phyloP scores from a whole-genome alignment of 495 filamentous ascomycete species.

The Trichodelitschia bisporula region DNA sequence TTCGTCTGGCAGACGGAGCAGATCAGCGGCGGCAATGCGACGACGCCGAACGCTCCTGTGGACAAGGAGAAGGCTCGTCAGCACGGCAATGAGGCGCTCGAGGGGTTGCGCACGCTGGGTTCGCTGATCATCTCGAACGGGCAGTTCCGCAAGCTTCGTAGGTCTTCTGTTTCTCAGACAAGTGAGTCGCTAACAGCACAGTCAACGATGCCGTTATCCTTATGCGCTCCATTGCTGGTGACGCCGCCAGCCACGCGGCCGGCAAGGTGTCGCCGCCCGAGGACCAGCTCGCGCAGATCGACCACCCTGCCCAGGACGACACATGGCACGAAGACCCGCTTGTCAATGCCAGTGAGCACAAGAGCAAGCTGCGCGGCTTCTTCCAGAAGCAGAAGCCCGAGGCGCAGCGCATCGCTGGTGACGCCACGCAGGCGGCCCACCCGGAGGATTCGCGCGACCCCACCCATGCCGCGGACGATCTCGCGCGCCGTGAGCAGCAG shows the following conservation, averaged over 20 bases:
- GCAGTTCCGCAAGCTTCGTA: conserved; percentile 83
- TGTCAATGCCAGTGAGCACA: conserved; percentile 40
- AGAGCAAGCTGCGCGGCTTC: conserved; percentile 32
- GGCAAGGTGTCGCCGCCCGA: conserved; percentile 50
- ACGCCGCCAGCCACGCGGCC: conserved; percentile 69
- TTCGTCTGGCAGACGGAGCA: conserved; percentile 85
- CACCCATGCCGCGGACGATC: conserved; percentile 19
- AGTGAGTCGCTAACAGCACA: conserved; percentile 18
- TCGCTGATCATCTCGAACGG: conserved; percentile 85
- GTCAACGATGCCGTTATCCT: conserved; percentile 72
- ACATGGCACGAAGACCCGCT: conserved; percentile 82
- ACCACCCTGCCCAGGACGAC: conserved; percentile 66
- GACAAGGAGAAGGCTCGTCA: conserved; percentile 52
- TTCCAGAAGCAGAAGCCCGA: conserved; percentile 36
- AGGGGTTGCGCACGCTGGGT: conserved; percentile 74
- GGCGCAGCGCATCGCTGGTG: conserved; percentile 25
- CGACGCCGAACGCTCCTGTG: conserved; percentile 36
- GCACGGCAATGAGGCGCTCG: conserved; percentile 54
- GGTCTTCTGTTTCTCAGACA: conserved; percentile 13
- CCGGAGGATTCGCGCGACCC: conserved; percentile 25
- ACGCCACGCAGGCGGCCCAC: conserved; percentile 27
- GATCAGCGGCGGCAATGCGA: conserved; percentile 31
- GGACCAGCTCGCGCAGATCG: conserved; percentile 53
- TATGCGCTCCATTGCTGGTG: conserved; percentile 70
- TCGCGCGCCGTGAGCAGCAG: conserved; percentile 21